phyloP scores from a whole-genome alignment of 345 rosid species.

The Citrus mangshanensis region DNA sequence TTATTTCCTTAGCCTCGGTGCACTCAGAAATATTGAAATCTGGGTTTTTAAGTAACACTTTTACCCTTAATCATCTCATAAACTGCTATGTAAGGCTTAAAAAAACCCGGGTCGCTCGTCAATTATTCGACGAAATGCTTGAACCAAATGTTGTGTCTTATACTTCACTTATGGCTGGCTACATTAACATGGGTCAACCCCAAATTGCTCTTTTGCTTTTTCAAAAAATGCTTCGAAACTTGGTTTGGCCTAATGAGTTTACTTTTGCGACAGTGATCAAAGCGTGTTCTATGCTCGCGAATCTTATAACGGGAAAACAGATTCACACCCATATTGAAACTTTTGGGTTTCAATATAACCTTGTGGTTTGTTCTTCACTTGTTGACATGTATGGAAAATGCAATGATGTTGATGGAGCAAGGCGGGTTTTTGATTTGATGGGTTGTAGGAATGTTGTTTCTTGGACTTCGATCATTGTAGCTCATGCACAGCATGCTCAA shows the following conservation, averaged over 20 bases:
- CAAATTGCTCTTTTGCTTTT: slow-evolving; percentile 38
- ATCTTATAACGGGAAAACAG: slow-evolving; percentile 42
- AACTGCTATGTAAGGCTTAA: slow-evolving; percentile 35
- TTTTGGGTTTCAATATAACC: slow-evolving; percentile 40
- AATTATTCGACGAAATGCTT: slow-evolving; percentile 65
- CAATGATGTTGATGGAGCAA: slow-evolving; percentile 59
- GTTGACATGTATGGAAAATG: slow-evolving; percentile 92
- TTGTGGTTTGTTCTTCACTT: slow-evolving; percentile 71
- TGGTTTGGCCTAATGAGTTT: slow-evolving; percentile 57
- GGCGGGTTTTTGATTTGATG: slow-evolving; percentile 67
- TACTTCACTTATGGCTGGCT: slow-evolving; percentile 66
- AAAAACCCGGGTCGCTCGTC: slow-evolving; percentile 29
- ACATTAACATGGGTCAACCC: slow-evolving; percentile 32
- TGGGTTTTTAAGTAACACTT: slow-evolving; percentile 35
- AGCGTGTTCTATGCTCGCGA: slow-evolving; percentile 56
- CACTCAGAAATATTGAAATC: slow-evolving; percentile 40
- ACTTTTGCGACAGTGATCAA: slow-evolving; percentile 55
- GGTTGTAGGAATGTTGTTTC: slow-evolving; percentile 55
- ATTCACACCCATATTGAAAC: slow-evolving; percentile 56
- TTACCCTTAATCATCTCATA: slow-evolving; percentile 47
- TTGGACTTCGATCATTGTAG: slow-evolving; percentile 76
- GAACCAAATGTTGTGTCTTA: slow-evolving; percentile 75
- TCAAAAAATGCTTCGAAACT: slow-evolving; percentile 29
- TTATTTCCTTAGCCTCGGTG: slow-evolving; percentile 21
- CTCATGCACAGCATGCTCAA: slow-evolving; percentile 66